phyloP scores from a whole-genome alignment of 2,329 filamentous ascomycete species.

The Venturia carpophila region DNA sequence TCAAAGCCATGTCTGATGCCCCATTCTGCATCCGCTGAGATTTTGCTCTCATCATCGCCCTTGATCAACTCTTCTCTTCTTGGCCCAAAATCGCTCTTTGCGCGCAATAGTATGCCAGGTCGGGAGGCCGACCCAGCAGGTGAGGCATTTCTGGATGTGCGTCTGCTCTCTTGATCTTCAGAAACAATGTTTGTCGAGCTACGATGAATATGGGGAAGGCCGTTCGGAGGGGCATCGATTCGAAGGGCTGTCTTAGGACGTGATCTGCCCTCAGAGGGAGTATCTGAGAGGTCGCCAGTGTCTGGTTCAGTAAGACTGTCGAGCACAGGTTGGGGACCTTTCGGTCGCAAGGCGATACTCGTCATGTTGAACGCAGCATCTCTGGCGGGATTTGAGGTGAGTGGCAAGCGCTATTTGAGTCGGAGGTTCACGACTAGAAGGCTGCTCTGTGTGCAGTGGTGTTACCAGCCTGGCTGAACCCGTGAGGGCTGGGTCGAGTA shows the following conservation, averaged over 20 bases:
- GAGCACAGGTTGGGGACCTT: conserved; percentile 17
- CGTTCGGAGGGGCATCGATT: conserved; percentile 3
- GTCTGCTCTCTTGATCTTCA: conserved; percentile 14
- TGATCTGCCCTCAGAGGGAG: conserved; percentile 1
- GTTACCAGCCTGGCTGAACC: neutral
- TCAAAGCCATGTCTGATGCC: conserved; percentile 80
- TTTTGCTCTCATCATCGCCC: conserved; percentile 26
- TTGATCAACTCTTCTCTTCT: conserved; percentile 25
- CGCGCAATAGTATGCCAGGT: conserved; percentile 37
- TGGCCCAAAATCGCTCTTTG: conserved; percentile 48
- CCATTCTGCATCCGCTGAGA: conserved; percentile 45
- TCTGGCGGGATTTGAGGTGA: neutral
- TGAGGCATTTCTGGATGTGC: conserved; percentile 8
- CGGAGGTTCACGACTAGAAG: neutral
- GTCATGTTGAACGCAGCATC: conserved; percentile 15
- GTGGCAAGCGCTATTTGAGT: neutral
- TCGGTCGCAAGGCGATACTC: conserved; percentile 14
- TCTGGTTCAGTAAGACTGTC: conserved; percentile 11
- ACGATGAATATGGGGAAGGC: conserved; percentile 1
- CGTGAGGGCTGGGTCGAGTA: neutral
- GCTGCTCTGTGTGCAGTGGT: neutral
- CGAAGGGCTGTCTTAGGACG: conserved; percentile 15
- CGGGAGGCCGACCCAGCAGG: conserved; percentile 8
- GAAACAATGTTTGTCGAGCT: conserved; percentile 11
- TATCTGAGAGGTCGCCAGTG: conserved; percentile 8